phyloP scores from a whole-genome alignment of 2,329 filamentous ascomycete species.

The Stemphylium lycopersici region DNA sequence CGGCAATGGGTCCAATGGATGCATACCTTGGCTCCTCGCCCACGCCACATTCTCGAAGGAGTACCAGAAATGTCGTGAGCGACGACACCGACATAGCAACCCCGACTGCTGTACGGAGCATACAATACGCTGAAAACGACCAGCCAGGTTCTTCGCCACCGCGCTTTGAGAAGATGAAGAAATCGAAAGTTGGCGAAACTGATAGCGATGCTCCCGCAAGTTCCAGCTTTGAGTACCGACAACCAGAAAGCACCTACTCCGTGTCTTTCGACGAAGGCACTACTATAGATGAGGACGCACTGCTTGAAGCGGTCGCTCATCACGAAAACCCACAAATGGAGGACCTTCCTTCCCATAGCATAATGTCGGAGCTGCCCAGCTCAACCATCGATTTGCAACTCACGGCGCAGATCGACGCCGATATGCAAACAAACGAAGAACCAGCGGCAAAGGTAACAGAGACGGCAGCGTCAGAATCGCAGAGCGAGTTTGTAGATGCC shows the following conservation, averaged over 20 bases:
- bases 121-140: slow-evolving; percentile 27
- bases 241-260: slow-evolving; percentile 22
- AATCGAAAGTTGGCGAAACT: not conserved
- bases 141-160: slow-evolving; percentile 48
- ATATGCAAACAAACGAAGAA: slow-evolving; percentile 33
- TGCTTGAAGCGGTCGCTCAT: slow-evolving; percentile 20
- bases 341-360: slow-evolving; percentile 10
- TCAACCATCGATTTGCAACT: slow-evolving; percentile 43
- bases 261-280: slow-evolving; percentile 41
- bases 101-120: slow-evolving; percentile 35
- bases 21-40: slow-evolving; percentile 46
- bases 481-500: slow-evolving; percentile 33
- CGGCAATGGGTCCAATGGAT: slow-evolving; percentile 43
- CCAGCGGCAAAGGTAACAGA: slow-evolving; percentile 5
- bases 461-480: slow-evolving; percentile 22
- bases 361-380: slow-evolving; percentile 36
- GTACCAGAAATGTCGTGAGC: slow-evolving; percentile 30
- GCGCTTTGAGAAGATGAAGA: slow-evolving; percentile 25
- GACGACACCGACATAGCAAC: slow-evolving; percentile 38
- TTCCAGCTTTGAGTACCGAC: slow-evolving; percentile 32
- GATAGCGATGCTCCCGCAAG: slow-evolving; percentile 13
- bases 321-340: slow-evolving; percentile 12
- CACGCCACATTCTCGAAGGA: slow-evolving; percentile 41
- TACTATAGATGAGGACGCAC: slow-evolving; percentile 39
- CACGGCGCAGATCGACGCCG: slow-evolving; percentile 44